A percentile compares a stretch with the other conserved stretches of the same genome.
Conservation (phyloP, 1,284 basidiomycete species). For the Tylopilus microsporus region DNA sequence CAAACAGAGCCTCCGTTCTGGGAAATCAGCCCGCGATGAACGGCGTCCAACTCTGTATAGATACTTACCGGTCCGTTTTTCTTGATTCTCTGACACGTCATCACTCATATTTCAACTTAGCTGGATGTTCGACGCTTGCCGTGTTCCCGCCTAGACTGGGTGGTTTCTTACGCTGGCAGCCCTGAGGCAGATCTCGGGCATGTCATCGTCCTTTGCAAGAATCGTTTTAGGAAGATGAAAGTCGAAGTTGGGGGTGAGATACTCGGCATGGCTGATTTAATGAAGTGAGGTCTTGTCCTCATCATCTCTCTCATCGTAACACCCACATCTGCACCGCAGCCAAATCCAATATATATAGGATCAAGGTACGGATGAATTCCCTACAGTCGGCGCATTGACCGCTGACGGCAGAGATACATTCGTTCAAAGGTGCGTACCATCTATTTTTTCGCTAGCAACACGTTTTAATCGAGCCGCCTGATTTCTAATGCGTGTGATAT, state of each 20-base stretch:
- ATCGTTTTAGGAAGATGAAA: constrained; percentile 37
- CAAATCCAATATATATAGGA: constrained; percentile 75
- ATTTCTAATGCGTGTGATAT: too few species aligned
- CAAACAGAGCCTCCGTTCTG: constrained; percentile 61
- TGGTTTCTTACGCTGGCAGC: too few species aligned
- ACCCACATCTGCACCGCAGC: constrained; percentile 33
- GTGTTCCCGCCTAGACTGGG: too few species aligned
- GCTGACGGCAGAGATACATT: constrained; percentile 69
- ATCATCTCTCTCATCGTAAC: too few species aligned
- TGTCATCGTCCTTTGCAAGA: constrained; percentile 73
- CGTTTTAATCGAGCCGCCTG: too few species aligned
- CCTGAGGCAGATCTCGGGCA: constrained; percentile 42
- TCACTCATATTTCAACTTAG: too few species aligned
- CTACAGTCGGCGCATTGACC: constrained; percentile 73
- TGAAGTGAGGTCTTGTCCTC: constrained; percentile 40
- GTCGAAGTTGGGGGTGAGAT: constrained; percentile 52
- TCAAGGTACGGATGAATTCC: constrained; percentile 56
- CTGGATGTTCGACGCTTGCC: too few species aligned
- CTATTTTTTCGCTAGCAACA: too few species aligned
- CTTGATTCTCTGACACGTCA: constrained; percentile 17
- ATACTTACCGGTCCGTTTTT: constrained; percentile 66
- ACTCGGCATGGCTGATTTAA: constrained; percentile 64
- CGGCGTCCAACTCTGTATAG: constrained; percentile 79
- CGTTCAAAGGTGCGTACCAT: too few species aligned
- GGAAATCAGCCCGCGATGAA: constrained; percentile 63